Conservation (phyloP, 352 stramenopile genomes). For the Bremia lactucae region DNA sequence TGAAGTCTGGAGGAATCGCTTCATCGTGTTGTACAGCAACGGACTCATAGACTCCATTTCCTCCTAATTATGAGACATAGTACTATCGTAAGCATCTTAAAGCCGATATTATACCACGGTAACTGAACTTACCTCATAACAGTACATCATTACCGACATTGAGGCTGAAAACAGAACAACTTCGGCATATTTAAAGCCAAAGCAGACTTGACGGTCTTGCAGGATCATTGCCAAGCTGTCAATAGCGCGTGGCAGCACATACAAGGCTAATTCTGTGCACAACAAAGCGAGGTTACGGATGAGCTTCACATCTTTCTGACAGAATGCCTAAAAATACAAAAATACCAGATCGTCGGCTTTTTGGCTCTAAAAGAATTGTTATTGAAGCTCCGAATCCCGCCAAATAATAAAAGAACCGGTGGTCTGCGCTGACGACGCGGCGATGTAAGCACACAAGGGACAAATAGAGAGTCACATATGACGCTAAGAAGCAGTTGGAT, state of each 20-base stretch:
- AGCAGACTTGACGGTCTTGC: conserved; percentile 52
- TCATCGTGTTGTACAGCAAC: conserved; percentile 58
- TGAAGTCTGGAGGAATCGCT: conserved; percentile 63
- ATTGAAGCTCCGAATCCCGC: conserved; percentile 45
- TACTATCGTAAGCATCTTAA: background rate
- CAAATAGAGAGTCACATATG: conserved; percentile 65
- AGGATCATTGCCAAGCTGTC: conserved; percentile 75
- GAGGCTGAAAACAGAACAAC: conserved; percentile 65
- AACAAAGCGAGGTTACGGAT: too few relatives aligned
- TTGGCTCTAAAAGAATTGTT: conserved; percentile 71
- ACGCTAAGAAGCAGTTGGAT: conserved; percentile 68
- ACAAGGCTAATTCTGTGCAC: conserved; percentile 58
- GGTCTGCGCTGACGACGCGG: conserved; percentile 39
- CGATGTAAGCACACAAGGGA: conserved; percentile 53
- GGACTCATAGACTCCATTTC: conserved; percentile 57
- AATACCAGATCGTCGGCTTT: conserved; percentile 65
- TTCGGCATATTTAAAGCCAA: conserved; percentile 58
- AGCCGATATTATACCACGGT: background rate
- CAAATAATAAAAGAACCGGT: conserved; percentile 72
- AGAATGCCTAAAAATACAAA: background rate
- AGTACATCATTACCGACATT: conserved; percentile 80
- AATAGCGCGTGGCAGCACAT: conserved; percentile 62
- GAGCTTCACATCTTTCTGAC: conserved; percentile 2
- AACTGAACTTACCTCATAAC: conserved; percentile 73
- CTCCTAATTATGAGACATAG: conserved; percentile 21